Conservation (phyloP, 257 asterid species). For the Anisodus acutangulus region DNA sequence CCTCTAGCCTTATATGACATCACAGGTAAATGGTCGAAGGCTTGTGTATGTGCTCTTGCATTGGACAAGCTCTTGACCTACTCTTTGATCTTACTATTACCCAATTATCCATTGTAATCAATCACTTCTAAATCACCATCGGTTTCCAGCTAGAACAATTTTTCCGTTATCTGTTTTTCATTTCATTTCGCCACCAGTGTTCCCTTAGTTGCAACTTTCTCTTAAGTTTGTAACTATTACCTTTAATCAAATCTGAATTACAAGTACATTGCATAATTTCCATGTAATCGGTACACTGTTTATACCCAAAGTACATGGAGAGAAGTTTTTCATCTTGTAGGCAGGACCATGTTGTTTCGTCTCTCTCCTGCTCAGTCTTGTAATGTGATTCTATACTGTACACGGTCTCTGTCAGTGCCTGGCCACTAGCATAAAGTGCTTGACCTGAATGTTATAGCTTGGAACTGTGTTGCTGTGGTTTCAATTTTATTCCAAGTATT, state of each 20-base stretch:
- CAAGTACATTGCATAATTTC: not conserved
- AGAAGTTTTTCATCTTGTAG: not conserved
- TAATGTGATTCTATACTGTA: not conserved
- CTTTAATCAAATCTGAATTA: not conserved
- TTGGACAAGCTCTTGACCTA: constrained; percentile 6
- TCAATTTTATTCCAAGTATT: not conserved
- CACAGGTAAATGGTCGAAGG: not conserved
- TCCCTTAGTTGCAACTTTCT: constrained; percentile 3
- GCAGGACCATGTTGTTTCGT: not conserved
- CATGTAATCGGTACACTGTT: not conserved
- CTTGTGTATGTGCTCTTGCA: not conserved
- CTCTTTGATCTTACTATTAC: not conserved
- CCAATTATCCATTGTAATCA: not conserved
- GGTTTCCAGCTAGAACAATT: constrained; percentile 10
- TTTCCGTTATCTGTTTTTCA: not conserved
- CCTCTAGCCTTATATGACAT: not conserved
- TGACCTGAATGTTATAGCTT: not conserved
- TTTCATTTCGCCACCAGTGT: not conserved
- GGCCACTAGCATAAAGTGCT: not conserved
- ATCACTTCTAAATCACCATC: not conserved
- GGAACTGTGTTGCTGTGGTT: not conserved
- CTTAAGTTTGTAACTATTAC: not conserved
- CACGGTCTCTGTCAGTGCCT: not conserved
- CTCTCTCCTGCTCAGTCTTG: not conserved
- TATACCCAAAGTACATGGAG: not conserved